These are phyloP conservation scores for Kingdonia uniflora DNA, from an alignment of 164 flowering plant genomes.

Conservation along the genomic window DNA sequence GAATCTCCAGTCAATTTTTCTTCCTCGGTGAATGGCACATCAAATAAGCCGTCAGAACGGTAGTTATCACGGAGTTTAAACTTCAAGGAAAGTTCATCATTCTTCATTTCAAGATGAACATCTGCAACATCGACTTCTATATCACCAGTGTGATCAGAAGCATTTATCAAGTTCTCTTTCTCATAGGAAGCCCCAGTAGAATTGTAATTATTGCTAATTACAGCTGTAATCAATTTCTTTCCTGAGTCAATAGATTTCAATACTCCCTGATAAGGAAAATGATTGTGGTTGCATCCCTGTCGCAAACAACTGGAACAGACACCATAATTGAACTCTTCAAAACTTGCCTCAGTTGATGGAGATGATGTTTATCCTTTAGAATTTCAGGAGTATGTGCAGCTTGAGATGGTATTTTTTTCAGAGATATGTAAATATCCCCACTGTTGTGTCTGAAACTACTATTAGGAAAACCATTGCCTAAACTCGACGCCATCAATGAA, in stretches of 20 bases:
- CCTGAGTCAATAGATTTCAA: too few species aligned
- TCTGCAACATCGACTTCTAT: too few species aligned
- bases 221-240: slow-evolving; percentile 24
- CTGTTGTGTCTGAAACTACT: slow-evolving; percentile 29
- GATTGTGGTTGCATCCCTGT: slow-evolving; percentile 28
- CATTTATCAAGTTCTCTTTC: too few species aligned
- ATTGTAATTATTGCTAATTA: slow-evolving; percentile 29
- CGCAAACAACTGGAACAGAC: too few species aligned
- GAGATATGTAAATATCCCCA: too few species aligned
- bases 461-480: slow-evolving; percentile 18
- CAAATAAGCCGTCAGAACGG: slow-evolving; percentile 41
- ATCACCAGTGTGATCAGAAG: too few species aligned
- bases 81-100: too few species aligned
- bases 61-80: slow-evolving; percentile 30
- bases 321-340: too few species aligned
- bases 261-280: slow-evolving; percentile 24
- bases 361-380: slow-evolving; percentile 52
- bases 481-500: slow-evolving; percentile 19
- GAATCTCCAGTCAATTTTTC: too few species aligned
- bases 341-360: slow-evolving; percentile 62
- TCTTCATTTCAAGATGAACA: too few species aligned
- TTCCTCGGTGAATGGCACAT: slow-evolving; percentile 50
- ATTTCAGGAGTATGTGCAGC: slow-evolving; percentile 41
- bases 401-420: too few species aligned
- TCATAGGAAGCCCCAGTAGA: slow-evolving; percentile 34